Evolutionary conservation across 2,329 filamentous ascomycete species (phyloP).

Genomic region (Periconia macrospinosa): DNA sequence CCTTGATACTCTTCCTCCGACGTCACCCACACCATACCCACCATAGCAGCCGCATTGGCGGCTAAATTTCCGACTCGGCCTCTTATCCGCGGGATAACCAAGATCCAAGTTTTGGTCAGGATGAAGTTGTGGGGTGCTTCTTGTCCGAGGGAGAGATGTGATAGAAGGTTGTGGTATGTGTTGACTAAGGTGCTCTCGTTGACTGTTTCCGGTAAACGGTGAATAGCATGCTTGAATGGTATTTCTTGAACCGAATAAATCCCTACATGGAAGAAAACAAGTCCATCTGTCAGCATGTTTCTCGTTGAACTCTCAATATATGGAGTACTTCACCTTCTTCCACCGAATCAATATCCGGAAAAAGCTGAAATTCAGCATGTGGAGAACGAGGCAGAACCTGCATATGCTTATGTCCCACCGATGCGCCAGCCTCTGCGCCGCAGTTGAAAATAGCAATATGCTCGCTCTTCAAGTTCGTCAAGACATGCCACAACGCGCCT

Average conservation of each 20-base stretch:
- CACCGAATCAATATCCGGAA: not conserved
- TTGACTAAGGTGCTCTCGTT: not conserved
- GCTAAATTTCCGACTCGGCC: constrained; percentile 1
- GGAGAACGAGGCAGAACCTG: constrained; percentile 4
- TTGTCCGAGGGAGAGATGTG: not conserved
- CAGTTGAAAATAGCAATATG: constrained; percentile 8
- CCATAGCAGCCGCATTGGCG: constrained; percentile 6
- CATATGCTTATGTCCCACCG: constrained; percentile 6
- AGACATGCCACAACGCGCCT: not conserved
- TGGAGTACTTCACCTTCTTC: not conserved
- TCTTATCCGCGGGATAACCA: constrained; percentile 1
- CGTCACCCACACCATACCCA: constrained; percentile 6
- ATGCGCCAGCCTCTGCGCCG: constrained; percentile 3
- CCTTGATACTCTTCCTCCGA: constrained; percentile 2
- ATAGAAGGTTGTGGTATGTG: not conserved
- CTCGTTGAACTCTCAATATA: not conserved
- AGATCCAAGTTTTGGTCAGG: constrained; percentile 2
- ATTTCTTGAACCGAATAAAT: not conserved
- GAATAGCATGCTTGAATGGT: constrained; percentile 5
- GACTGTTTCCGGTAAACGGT: not conserved
- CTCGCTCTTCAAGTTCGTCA: not conserved
- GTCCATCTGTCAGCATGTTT: not conserved
- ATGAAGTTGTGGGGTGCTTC: constrained; percentile 2
- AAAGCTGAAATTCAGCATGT: not conserved
- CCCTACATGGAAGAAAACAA: not conserved